Percentiles rank a stretch among this genome's conserved stretches.
Evolutionary conservation across 2,329 filamentous ascomycete genomes (phyloP).

Genomic region (Phyllosticta citriasiana): DNA sequence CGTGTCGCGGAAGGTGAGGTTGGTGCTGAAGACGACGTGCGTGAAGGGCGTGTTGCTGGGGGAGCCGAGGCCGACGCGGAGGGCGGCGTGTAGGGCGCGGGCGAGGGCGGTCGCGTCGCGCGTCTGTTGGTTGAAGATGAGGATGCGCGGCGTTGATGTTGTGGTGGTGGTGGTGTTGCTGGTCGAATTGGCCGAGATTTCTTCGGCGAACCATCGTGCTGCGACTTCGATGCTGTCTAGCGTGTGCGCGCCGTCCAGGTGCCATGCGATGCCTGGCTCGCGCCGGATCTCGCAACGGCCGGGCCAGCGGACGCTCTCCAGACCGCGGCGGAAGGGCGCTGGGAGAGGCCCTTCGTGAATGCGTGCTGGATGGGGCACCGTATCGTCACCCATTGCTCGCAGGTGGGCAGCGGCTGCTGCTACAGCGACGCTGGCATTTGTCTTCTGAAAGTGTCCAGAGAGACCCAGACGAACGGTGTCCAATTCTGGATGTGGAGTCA

Average conservation of each 20-base stretch:
- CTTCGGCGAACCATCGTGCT: conserved; percentile 62
- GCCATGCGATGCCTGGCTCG: conserved; percentile 54
- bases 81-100: conserved; percentile 48
- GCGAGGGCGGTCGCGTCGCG: conserved; percentile 63
- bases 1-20: conserved; percentile 52
- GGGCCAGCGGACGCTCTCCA: conserved; percentile 57
- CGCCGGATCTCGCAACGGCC: conserved; percentile 67
- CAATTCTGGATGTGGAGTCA: conserved; percentile 39
- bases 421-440: conserved; percentile 52
- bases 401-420: conserved; percentile 52
- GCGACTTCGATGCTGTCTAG: conserved; percentile 70
- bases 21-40: conserved; percentile 72
- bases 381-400: conserved; percentile 30
- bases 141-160: conserved; percentile 36
- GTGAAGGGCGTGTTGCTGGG: conserved; percentile 45
- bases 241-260: conserved; percentile 82
- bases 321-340: conserved; percentile 50
- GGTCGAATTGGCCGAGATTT: conserved; percentile 25
- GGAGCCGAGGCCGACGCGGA: conserved; percentile 30
- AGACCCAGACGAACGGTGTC: conserved; percentile 45
- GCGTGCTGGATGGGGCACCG: conserved; percentile 28
- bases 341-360: conserved; percentile 40
- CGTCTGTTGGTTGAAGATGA: conserved; percentile 92
- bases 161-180: conserved; percentile 14
- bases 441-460: conserved; percentile 52